phyloP scores from a whole-genome alignment of 345 rosid species.

The Trapa incisa region DNA sequence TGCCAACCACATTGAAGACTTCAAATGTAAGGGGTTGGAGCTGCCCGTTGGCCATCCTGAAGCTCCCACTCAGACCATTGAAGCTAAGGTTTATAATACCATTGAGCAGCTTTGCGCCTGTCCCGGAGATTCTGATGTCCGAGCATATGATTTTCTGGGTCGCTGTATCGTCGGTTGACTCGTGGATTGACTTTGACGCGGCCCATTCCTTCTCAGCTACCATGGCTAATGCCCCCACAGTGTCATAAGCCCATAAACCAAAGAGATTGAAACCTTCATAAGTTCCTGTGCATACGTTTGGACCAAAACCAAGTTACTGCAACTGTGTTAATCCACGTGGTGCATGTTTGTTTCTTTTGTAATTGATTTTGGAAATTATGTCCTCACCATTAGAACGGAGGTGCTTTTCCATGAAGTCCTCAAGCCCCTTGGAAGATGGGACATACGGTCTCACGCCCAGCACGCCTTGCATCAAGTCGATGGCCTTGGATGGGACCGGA shows the following conservation, averaged over 20 bases:
- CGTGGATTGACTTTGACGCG: neutral
- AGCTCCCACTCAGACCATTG: conserved; percentile 7
- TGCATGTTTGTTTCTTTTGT: too few species aligned
- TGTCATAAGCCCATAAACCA: conserved; percentile 12
- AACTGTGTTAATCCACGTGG: neutral
- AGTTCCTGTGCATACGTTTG: neutral
- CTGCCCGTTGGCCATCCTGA: neutral
- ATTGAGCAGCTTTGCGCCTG: conserved; percentile 6
- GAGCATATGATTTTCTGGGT: conserved; percentile 1
- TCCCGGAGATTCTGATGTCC: conserved; percentile 4
- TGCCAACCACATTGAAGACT: conserved; percentile 7
- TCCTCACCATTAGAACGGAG: neutral
- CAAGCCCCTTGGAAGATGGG: neutral
- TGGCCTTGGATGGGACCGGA: neutral
- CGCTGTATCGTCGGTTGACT: neutral
- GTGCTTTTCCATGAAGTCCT: neutral
- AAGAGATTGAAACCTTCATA: conserved; percentile 1
- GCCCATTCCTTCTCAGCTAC: conserved; percentile 7
- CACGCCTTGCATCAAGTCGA: conserved; percentile 10
- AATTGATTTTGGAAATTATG: too few species aligned
- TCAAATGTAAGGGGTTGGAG: conserved; percentile 7
- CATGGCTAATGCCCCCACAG: conserved; percentile 7
- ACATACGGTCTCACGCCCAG: conserved; percentile 7
- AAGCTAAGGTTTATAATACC: neutral
- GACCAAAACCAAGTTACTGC: neutral